Conservation (phyloP, 1,139 yeast genomes). For the Suhomyces coccinellae region DNA sequence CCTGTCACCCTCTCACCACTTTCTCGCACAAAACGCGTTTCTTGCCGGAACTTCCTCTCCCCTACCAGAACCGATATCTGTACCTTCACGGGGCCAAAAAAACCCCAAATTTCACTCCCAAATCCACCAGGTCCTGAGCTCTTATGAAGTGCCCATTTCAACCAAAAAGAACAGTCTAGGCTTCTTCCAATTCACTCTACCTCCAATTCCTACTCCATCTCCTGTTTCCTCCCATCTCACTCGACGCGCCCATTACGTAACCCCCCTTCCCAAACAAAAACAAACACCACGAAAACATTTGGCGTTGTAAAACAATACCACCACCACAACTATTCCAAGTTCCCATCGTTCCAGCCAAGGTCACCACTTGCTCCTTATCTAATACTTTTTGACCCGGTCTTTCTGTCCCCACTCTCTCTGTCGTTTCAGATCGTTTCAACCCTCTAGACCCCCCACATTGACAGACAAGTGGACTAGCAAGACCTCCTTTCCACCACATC, state of each 20-base stretch:
- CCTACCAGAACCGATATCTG: no score
- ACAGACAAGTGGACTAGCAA: no score
- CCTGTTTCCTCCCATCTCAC: not conserved
- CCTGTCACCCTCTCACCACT: no score
- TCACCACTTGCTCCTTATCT: not conserved
- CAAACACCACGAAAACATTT: conserved; percentile 10
- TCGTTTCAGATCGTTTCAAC: not conserved
- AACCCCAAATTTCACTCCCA: no score
- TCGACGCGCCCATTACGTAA: conserved; percentile 9
- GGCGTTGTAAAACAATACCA: conserved; percentile 9
- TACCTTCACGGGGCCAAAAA: no score
- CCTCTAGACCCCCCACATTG: no score
- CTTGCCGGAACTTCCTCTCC: no score
- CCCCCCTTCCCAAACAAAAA: conserved; percentile 11
- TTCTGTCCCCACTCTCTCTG: not conserved
- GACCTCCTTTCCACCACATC: no score
- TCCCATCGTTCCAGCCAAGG: not conserved
- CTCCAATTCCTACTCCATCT: not conserved
- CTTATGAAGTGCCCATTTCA: no score
- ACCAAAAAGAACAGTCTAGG: no score
- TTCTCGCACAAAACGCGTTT: no score
- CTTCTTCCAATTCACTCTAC: not conserved
- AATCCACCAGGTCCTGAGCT: no score
- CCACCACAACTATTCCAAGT: not conserved
- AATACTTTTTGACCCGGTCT: not conserved